Evolutionary conservation across 305 asterid genomes (phyloP), one percentile per base, ranked within the genome.

Genomic region (Stenogyne calaminthoides): DNA sequence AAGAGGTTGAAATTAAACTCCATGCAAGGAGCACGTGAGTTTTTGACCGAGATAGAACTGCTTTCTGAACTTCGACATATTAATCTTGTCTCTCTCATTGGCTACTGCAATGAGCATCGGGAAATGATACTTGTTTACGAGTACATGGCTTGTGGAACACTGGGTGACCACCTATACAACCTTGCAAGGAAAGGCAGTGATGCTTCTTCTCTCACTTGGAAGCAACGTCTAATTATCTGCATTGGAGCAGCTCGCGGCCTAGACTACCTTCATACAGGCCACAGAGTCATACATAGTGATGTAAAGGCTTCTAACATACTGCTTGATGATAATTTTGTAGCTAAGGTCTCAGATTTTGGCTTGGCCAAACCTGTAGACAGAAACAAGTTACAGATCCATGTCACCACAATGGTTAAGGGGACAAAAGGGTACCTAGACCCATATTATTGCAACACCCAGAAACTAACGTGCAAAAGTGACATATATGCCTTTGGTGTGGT

Each of bases 321-420:
- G n/a, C n/a, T n/a, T n/a, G n/a, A n/a, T n/a, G n/a, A n/a, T n/a
- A n/a, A n/a, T n/a, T n/a, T n/a, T n/a, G n/a, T n/a, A n/a, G n/a
- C n/a, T n/a, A n/a, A n/a, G n/a, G n/a, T n/a, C n/a, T 69, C 86
- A 19, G 91, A 86, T 70, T 80, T 86, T 20, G 91, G 91, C 14
- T 76, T 83, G 70, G 85, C 84, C 36, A 87, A 79, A 69, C 42
- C 20, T 18, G 83, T 76, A 72, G 64, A 65, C 7, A 59, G 66
- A 60, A 73, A 37, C 65, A 64, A 72, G 16, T 7, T 70, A 40
- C 66, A 69, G 44, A 80, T 76, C 69, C 74, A 80, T 40, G 67
- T 84, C 9, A 75, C 34, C 67, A 81, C 88, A 46, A 71, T 65
- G 5, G 81, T 83, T 11, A 81, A 76, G 71, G 86, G 86, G 6